Percentiles rank a stretch among this genome's conserved stretches.
Evolutionary conservation across 2,329 filamentous ascomycete genomes (phyloP).

Genomic region (Clarireedia hainanense): DNA sequence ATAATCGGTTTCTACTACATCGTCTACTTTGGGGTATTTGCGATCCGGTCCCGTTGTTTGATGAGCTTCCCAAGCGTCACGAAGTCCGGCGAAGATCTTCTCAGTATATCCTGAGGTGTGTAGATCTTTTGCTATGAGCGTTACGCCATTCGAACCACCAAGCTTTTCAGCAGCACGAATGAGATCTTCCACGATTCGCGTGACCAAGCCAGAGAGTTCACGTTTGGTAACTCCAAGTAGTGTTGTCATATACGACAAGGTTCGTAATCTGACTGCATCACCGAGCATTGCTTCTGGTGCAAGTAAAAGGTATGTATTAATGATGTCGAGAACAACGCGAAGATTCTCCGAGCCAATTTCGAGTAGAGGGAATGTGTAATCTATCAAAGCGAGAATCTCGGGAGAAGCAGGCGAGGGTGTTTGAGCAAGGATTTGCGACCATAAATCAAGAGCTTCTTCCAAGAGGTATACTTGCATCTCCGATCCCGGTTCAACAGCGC

Average conservation of each 20-base stretch:
- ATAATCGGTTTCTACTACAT: slow-evolving; percentile 76
- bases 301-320: slow-evolving; percentile 64
- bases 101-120: slow-evolving; percentile 54
- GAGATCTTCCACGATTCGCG: slow-evolving; percentile 55
- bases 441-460: slow-evolving; percentile 87
- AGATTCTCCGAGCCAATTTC: slow-evolving; percentile 59
- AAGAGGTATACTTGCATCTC: slow-evolving; percentile 73
- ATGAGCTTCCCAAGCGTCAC: slow-evolving; percentile 63
- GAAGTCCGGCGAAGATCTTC: slow-evolving; percentile 57
- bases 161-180: slow-evolving; percentile 55
- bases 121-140: slow-evolving; percentile 57
- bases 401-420: slow-evolving; percentile 53
- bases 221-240: slow-evolving; percentile 46
- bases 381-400: slow-evolving; percentile 55
- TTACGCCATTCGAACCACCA: slow-evolving; percentile 53
- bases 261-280: slow-evolving; percentile 45
- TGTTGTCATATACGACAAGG: slow-evolving; percentile 41
- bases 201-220: slow-evolving; percentile 50
- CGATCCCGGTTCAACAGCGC: slow-evolving; percentile 70
- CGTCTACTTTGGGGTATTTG: slow-evolving; percentile 60
- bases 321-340: slow-evolving; percentile 52
- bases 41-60: slow-evolving; percentile 76
- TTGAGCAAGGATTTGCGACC: slow-evolving; percentile 66
- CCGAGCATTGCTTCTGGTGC: slow-evolving; percentile 59
- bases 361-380: slow-evolving; percentile 57